Conservation (phyloP, 1,139 yeast genomes). For the Pichia sp. region DNA sequence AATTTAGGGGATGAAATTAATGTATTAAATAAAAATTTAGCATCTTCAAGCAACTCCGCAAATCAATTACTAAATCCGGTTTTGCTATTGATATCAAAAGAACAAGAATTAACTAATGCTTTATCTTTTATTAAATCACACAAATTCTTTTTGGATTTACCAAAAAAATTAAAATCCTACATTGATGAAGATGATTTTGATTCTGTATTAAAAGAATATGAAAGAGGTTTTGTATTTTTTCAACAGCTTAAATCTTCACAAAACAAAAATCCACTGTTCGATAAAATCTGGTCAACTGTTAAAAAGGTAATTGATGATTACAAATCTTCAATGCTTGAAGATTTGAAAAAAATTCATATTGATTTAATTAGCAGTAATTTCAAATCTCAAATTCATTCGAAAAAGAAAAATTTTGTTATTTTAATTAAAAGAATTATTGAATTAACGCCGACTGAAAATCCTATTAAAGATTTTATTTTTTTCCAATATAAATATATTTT, state of each 20-base stretch:
- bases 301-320: constrained; percentile 60
- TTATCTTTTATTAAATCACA: constrained; percentile 59
- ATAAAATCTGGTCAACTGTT: constrained; percentile 62
- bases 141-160: constrained; percentile 64
- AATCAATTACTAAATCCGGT: constrained; percentile 72
- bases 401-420: constrained; percentile 43
- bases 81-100: constrained; percentile 54
- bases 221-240: constrained; percentile 42
- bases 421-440: constrained; percentile 56
- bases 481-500: constrained; percentile 39
- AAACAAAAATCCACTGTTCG: constrained; percentile 28
- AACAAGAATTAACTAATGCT: constrained; percentile 52
- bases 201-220: constrained; percentile 62
- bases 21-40: constrained; percentile 18
- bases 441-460: constrained; percentile 54
- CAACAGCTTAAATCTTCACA: constrained; percentile 16
- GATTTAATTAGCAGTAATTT: constrained; percentile 23
- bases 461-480: constrained; percentile 57
- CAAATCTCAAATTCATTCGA: constrained; percentile 22
- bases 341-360: constrained; percentile 36
- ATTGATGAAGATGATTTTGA: constrained; percentile 63
- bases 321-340: constrained; percentile 56
- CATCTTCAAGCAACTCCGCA: constrained; percentile 42
- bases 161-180: constrained; percentile 49
- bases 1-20: constrained; percentile 18